Conservation (phyloP, 306 rosid genomes). For the Lathyrus sativus region DNA sequence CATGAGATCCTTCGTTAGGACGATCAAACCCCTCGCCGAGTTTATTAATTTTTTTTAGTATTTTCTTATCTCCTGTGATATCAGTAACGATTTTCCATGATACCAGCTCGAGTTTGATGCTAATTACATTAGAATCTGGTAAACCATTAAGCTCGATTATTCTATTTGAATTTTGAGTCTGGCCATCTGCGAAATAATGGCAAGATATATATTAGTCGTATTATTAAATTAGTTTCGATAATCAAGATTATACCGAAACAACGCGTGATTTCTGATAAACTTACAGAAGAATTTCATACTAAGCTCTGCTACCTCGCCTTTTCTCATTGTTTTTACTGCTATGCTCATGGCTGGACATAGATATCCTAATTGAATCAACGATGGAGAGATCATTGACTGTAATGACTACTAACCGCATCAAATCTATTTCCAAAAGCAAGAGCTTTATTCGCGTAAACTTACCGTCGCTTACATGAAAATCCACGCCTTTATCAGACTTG, state of each 20-base stretch:
- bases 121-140: conserved; percentile 38
- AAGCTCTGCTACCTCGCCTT: conserved; percentile 66
- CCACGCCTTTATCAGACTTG: conserved; percentile 46
- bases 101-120: conserved; percentile 53
- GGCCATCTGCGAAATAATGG: conserved; percentile 49
- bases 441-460: conserved; percentile 28
- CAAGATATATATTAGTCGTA: not conserved
- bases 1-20: conserved; percentile 63
- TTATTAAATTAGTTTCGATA: too few species aligned
- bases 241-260: too few species aligned
- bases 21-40: conserved; percentile 61
- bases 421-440: not conserved
- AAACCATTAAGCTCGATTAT: conserved; percentile 26
- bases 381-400: not conserved
- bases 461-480: conserved; percentile 57
- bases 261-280: too few species aligned
- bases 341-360: conserved; percentile 61
- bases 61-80: conserved; percentile 57
- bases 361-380: conserved; percentile 46
- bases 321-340: conserved; percentile 73
- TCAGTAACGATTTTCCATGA: conserved; percentile 62
- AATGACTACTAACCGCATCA: not conserved
- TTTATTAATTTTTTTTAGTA: conserved; percentile 53
- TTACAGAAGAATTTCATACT: conserved; percentile 50
- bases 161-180: conserved; percentile 36